These are phyloP conservation scores for Colletotrichum nymphaeae DNA, from an alignment of 2,329 filamentous ascomycete genomes.

Conservation along the genomic window DNA sequence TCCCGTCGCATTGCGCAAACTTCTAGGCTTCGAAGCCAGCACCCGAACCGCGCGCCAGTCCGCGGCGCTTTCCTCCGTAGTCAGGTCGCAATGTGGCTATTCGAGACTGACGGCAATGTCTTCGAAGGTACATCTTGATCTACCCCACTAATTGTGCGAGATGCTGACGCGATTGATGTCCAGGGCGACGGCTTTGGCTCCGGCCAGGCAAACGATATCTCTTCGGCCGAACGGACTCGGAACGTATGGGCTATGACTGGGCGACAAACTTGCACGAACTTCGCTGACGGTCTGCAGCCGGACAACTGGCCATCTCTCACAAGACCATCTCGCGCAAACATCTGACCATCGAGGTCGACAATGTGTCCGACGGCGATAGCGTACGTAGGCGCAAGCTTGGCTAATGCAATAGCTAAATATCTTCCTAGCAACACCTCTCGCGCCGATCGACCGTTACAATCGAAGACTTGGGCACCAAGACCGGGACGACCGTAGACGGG, in stretches of 20 bases:
- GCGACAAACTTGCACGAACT: neutral
- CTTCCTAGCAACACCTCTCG: conserved; percentile 67
- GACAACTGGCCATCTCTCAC: conserved; percentile 77
- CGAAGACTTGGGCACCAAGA: conserved; percentile 85
- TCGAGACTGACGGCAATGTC: conserved; percentile 67
- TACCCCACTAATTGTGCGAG: neutral
- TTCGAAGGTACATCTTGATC: conserved; percentile 54
- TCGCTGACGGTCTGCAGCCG: conserved; percentile 56
- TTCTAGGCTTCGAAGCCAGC: neutral
- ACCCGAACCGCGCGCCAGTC: neutral
- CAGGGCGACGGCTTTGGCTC: conserved; percentile 77
- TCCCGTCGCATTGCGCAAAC: conserved; percentile 2
- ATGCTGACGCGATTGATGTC: conserved; percentile 10
- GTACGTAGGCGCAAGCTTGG: conserved; percentile 54
- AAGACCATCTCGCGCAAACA: conserved; percentile 92
- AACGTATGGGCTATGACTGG: conserved; percentile 57
- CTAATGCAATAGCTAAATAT: neutral
- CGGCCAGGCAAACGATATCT: conserved; percentile 87
- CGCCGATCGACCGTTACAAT: conserved; percentile 78
- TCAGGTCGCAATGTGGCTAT: conserved; percentile 68
- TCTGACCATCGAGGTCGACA: conserved; percentile 78
- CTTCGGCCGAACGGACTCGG: conserved; percentile 81
- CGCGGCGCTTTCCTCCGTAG: neutral
- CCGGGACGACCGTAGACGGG: conserved; percentile 83
- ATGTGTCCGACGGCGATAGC: conserved; percentile 74